Base-by-base conservation (phyloP, 139 green algal genomes). In the Nannochloris sp. region DNA sequence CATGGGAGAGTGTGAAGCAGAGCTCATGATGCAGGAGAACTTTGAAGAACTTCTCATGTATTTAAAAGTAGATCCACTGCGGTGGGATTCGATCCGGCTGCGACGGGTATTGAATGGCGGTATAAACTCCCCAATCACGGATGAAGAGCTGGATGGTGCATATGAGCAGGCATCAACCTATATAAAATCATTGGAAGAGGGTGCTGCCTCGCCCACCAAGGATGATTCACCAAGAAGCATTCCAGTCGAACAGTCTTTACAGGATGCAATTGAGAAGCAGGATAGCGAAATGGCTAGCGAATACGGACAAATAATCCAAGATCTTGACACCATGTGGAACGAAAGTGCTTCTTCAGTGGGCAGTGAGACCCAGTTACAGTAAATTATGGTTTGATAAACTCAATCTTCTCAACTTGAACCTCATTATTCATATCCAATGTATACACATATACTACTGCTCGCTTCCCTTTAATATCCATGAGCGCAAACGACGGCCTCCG, bases 381-480 rank as follows among this genome's bases (percentile, higher is more conserved):
- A 23, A 23, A 23, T 23, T 40, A 40, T 40, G 33, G 33, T 40
- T 92, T 92, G 29, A 17, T 66, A 61, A 86, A 89, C 43, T 94
- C 84, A 25, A 90, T 79, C 60, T 93, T 93, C 50, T 92, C 86
- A 11, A 96, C 85, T 67, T 91, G 87, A 2, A 92, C 81, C 49
- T 90, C 82, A 5, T 68, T 79, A 9, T 79, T 70, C 14, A 87
- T 61, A 59, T 37, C 28, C 46, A 97, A 79, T 77, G 96, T 79
- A 71, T 97, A 97, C n/a, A 96, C 79, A 62, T 97, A 97, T 17
- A 96, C 83, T 1, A 82, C 89, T 2, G 83, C 85, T 82, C 86
- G 89, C 33, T 20, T 70, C 0, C 84, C 91, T 46, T 95, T 86
- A n/a, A 97, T 72, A 63, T 97, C 91, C 86, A 97, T 92, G 5